phyloP scores from a whole-genome alignment of 768 basidiomycete species.

The Tephrocybe sp. region DNA sequence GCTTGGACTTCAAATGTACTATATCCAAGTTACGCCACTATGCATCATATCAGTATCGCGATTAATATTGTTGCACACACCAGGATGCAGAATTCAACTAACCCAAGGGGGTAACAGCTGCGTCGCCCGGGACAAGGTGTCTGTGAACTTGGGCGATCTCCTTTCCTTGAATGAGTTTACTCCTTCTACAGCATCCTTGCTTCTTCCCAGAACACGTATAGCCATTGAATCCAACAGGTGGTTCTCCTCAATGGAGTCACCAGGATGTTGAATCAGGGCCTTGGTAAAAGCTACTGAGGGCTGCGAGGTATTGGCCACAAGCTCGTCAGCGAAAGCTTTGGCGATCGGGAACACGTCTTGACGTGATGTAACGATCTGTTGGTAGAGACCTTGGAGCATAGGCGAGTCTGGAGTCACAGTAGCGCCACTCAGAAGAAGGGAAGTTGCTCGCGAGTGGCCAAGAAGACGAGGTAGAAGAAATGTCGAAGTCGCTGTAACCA shows the following conservation, averaged over 20 bases:
- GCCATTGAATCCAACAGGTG: conserved; percentile 52
- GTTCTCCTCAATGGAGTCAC: conserved; percentile 49
- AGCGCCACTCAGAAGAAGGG: conserved; percentile 48
- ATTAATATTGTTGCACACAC: background rate
- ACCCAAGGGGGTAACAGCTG: conserved; percentile 54
- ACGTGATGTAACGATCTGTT: conserved; percentile 44
- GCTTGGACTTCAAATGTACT: conserved; percentile 16
- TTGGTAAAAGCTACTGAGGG: conserved; percentile 51
- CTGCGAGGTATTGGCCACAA: conserved; percentile 49
- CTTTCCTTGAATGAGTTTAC: conserved; percentile 46
- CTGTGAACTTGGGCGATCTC: conserved; percentile 42
- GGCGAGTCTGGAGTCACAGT: conserved; percentile 44
- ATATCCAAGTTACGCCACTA: conserved; percentile 19
- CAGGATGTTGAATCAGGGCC: conserved; percentile 49
- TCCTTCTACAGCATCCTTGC: conserved; percentile 46
- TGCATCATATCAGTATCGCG: background rate
- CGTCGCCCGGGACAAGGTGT: conserved; percentile 39
- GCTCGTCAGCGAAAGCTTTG: conserved; percentile 48
- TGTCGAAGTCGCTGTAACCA: conserved; percentile 31
- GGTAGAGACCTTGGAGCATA: conserved; percentile 41
- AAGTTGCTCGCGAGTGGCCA: conserved; percentile 48
- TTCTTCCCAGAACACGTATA: conserved; percentile 36
- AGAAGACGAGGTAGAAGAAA: conserved; percentile 56
- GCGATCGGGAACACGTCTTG: conserved; percentile 53
- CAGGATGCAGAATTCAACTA: conserved; percentile 14